These are phyloP conservation scores for fission yeast (Schizosaccharomyces pombe) DNA, from an alignment of 805 yeast genomes.

Conservation along the genomic window DNA sequence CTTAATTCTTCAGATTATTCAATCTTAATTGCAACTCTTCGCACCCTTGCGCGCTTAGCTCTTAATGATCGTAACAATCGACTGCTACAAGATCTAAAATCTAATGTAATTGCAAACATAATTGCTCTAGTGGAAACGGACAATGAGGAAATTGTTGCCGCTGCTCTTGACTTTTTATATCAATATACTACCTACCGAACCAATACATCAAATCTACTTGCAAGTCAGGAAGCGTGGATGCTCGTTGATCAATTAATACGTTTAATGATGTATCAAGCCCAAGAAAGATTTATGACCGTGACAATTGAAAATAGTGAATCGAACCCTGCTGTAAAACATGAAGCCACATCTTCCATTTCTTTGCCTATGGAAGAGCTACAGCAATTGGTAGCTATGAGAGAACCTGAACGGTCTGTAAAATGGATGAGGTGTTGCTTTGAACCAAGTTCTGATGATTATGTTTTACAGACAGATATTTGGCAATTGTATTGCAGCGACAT, in stretches of 20 bases:
- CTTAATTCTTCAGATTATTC: constrained; percentile 41
- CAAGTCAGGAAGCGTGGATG: constrained; percentile 25
- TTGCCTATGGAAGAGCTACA: constrained; percentile 37
- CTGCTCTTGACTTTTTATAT: constrained; percentile 60
- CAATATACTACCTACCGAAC: constrained; percentile 46
- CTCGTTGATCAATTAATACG: constrained; percentile 12
- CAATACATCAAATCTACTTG: constrained; percentile 30
- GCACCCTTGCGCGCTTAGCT: constrained; percentile 58
- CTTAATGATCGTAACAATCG: constrained; percentile 36
- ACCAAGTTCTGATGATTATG: constrained; percentile 55
- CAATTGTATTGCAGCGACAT: constrained; percentile 30
- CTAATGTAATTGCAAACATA: constrained; percentile 27
- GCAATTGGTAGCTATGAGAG: constrained; percentile 25
- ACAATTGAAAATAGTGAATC: not conserved
- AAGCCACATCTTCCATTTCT: constrained; percentile 28
- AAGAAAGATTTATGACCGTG: not conserved
- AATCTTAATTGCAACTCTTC: constrained; percentile 40
- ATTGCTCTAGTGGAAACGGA: constrained; percentile 37
- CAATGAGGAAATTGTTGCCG: constrained; percentile 46
- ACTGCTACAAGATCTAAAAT: constrained; percentile 21
- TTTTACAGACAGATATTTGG: constrained; percentile 89
- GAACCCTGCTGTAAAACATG: not conserved
- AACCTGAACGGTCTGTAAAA: constrained; percentile 75
- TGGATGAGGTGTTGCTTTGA: constrained; percentile 89
- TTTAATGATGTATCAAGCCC: constrained; percentile 1